A percentile compares a stretch with the other conserved stretches of the same genome.
phyloP scores from a whole-genome alignment of 2,329 filamentous ascomycete genomes.

The Pseudogymnoascus sp. region DNA sequence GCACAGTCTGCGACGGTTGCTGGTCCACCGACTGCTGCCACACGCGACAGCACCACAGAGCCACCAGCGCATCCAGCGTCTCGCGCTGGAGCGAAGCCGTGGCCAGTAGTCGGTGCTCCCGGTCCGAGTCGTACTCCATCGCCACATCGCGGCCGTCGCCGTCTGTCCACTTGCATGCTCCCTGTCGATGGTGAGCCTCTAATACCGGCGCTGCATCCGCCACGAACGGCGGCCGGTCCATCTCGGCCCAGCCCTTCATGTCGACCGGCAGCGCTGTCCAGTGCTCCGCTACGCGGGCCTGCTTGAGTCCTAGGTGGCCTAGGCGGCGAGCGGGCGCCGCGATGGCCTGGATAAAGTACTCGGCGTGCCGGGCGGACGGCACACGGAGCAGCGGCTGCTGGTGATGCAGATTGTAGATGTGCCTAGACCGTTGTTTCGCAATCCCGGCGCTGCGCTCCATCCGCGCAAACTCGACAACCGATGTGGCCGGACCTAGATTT shows the following conservation, averaged over 20 bases:
- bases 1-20: not conserved
- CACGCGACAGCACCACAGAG: conserved; percentile 15
- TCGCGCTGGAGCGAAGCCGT: conserved; percentile 12
- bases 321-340: not conserved
- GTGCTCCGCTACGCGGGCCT: conserved; percentile 10
- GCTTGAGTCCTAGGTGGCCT: conserved; percentile 14
- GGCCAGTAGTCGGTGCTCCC: conserved; percentile 8
- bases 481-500: not conserved
- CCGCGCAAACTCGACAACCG: not conserved
- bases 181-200: conserved; percentile 6
- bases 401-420: not conserved
- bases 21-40: conserved; percentile 14
- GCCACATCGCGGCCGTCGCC: conserved; percentile 11
- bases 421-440: not conserved
- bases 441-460: not conserved
- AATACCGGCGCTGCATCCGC: conserved; percentile 11
- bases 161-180: not conserved
- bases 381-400: not conserved
- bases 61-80: conserved; percentile 13
- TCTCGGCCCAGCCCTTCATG: conserved; percentile 10
- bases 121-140: conserved; percentile 6
- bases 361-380: not conserved
- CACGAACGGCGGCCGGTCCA: conserved; percentile 8
- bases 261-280: conserved; percentile 16
- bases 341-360: not conserved